Conservation (phyloP, 805 yeast species). For the Wickerhamiella brachini region DNA sequence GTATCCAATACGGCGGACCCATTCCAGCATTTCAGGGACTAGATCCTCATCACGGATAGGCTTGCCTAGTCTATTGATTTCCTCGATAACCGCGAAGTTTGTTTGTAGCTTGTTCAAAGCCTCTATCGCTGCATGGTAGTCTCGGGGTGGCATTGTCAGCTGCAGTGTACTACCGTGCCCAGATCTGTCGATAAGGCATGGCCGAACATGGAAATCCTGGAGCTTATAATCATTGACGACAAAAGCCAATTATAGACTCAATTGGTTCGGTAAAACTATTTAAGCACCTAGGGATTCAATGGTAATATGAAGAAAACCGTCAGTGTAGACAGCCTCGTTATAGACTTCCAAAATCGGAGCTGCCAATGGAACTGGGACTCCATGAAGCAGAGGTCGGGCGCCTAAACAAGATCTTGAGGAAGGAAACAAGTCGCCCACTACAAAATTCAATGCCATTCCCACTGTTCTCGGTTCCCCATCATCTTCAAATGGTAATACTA, state of each 20-base stretch:
- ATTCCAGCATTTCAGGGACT: slow-evolving; percentile 75
- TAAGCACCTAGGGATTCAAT: not conserved
- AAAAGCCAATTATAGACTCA: too few species aligned
- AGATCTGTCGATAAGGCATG: not conserved
- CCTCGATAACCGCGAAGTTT: slow-evolving; percentile 80
- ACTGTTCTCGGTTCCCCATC: slow-evolving; percentile 22
- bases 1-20: slow-evolving; percentile 61
- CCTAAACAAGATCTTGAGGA: slow-evolving; percentile 25
- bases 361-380: slow-evolving; percentile 35
- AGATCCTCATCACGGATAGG: slow-evolving; percentile 45
- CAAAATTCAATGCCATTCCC: slow-evolving; percentile 28
- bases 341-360: slow-evolving; percentile 36
- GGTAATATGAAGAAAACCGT: slow-evolving; percentile 49
- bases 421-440: slow-evolving; percentile 36
- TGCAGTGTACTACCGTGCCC: slow-evolving; percentile 6
- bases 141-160: slow-evolving; percentile 1
- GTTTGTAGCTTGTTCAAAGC: slow-evolving; percentile 82
- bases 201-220: too few species aligned
- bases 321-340: slow-evolving; percentile 35
- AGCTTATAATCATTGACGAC: too few species aligned
- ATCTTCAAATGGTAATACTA: not conserved
- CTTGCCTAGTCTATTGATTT: slow-evolving; percentile 55
- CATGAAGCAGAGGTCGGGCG: slow-evolving; percentile 40
- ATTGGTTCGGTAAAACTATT: not conserved
- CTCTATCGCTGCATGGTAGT: slow-evolving; percentile 56